Conservation (phyloP, 1,139 yeast genomes). For the Geotrichum phurueaensis region DNA sequence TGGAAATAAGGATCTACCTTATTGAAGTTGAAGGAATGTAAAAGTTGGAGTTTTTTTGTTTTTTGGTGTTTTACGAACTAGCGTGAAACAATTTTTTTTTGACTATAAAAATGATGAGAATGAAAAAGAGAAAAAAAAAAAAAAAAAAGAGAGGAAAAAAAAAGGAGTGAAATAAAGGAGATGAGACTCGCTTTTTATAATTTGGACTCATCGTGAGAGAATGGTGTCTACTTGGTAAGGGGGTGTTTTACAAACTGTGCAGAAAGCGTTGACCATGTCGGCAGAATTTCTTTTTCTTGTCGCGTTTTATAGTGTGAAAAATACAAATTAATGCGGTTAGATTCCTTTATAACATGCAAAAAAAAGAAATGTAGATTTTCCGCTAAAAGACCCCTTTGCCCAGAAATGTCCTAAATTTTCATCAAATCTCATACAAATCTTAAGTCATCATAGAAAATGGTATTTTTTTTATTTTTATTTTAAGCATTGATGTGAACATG, state of each 20-base stretch:
- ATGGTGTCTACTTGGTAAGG: neutral
- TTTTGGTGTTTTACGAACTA: constrained; percentile 3
- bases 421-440: no score
- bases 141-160: neutral
- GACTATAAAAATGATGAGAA: neutral
- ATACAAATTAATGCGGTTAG: no score
- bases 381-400: no score
- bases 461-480: no score
- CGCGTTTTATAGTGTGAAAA: neutral
- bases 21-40: neutral
- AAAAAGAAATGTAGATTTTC: neutral
- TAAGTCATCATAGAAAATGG: no score
- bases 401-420: no score
- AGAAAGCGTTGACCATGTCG: neutral
- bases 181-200: neutral
- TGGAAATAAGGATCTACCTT: neutral
- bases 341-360: neutral
- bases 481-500: neutral
- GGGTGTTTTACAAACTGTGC: neutral
- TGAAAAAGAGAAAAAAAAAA: neutral
- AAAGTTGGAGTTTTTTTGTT: neutral
- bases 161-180: neutral
- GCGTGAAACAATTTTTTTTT: neutral
- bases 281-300: neutral
- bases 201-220: neutral